Percentiles rank a stretch among this genome's conserved stretches.
Conservation (phyloP, 768 basidiomycete genomes). For the Russula sp. region DNA sequence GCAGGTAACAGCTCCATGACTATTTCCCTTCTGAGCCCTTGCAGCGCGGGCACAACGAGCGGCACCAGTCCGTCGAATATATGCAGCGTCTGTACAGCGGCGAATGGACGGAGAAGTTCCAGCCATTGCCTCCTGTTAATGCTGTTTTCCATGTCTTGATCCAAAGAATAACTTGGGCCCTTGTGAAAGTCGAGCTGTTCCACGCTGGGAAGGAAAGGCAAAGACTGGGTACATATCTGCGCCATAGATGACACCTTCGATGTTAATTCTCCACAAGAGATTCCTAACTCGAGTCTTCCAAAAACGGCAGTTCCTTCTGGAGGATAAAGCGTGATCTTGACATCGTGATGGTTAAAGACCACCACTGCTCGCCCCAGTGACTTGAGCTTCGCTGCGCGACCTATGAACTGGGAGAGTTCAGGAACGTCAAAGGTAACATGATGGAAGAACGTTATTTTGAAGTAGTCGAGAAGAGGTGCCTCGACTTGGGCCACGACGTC, state of each 20-base stretch:
- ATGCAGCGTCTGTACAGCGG: no score
- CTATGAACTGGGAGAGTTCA: background rate
- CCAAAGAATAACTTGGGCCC: no score
- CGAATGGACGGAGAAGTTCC: background rate
- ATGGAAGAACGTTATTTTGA: background rate
- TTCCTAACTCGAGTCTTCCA: background rate
- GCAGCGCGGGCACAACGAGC: no score
- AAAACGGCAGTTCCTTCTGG: no score
- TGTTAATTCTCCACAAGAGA: background rate
- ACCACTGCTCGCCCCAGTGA: background rate
- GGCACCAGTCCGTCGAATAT: no score
- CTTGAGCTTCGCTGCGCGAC: background rate
- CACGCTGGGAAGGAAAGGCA: background rate
- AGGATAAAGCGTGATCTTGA: background rate
- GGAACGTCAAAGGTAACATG: background rate
- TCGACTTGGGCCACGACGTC: background rate
- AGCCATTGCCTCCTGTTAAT: background rate
- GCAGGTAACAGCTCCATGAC: no score
- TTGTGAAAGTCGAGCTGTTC: background rate
- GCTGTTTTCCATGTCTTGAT: background rate
- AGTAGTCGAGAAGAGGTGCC: background rate
- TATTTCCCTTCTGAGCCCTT: no score
- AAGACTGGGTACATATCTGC: background rate
- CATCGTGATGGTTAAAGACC: background rate
- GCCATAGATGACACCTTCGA: background rate